Conservation (phyloP, 129 eudicot species). For the carrot (Daucus carota) region DNA sequence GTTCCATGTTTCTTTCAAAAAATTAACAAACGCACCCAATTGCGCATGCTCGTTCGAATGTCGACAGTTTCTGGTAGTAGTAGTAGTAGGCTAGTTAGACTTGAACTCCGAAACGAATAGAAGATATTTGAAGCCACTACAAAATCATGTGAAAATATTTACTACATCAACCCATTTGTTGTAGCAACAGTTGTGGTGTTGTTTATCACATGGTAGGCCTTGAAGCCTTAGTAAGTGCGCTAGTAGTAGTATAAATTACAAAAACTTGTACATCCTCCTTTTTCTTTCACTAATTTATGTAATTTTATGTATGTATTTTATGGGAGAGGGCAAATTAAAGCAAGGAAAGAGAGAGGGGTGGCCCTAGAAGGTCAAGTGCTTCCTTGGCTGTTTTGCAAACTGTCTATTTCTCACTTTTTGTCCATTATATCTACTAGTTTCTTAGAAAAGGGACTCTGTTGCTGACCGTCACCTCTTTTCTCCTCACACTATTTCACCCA, state of each 20-base stretch:
- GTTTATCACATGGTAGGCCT: neutral
- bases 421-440: neutral
- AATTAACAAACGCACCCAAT: too few species aligned
- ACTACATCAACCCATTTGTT: neutral
- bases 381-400: constrained; percentile 4
- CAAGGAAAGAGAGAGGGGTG: neutral
- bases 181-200: neutral
- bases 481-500: too few species aligned
- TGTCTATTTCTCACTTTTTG: constrained; percentile 3
- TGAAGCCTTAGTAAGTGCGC: neutral
- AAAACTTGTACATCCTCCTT: neutral
- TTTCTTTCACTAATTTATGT: neutral
- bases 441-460: neutral
- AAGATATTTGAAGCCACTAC: neutral
- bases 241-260: constrained; percentile 5
- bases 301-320: neutral
- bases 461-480: too few species aligned
- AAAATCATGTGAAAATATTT: neutral
- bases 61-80: neutral
- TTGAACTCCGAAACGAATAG: neutral
- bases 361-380: neutral
- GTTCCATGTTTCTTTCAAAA: too few species aligned
- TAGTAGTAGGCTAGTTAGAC: neutral
- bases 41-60: neutral
- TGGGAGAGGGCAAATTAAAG: neutral